Conservation (phyloP, 2,329 filamentous ascomycete genomes). For the Trichoderma breve region DNA sequence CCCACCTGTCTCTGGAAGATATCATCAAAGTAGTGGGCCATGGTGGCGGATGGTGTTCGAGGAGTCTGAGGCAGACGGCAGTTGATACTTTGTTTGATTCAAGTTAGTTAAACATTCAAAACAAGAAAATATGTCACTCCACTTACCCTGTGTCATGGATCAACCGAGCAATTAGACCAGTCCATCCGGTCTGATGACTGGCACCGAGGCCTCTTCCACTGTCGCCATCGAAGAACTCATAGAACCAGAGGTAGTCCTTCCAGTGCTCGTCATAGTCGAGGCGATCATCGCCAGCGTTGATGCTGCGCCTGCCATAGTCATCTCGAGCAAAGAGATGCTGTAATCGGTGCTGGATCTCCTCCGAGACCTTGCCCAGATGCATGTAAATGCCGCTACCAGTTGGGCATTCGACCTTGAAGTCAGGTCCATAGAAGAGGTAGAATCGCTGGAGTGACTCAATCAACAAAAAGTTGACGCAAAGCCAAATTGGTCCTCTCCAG, state of each 20-base stretch:
- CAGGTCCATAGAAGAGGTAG: slow-evolving; percentile 91
- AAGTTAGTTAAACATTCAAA: neutral
- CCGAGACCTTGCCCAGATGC: slow-evolving; percentile 91
- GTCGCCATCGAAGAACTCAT: slow-evolving; percentile 96
- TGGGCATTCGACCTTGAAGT: slow-evolving; percentile 87
- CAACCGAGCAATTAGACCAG: slow-evolving; percentile 90
- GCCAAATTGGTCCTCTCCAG: slow-evolving; percentile 94
- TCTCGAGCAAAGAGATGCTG: slow-evolving; percentile 86
- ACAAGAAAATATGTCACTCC: neutral
- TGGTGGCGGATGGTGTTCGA: slow-evolving; percentile 77
- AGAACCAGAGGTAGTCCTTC: slow-evolving; percentile 85
- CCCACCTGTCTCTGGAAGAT: slow-evolving; percentile 57
- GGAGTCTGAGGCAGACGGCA: slow-evolving; percentile 92
- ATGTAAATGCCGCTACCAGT: slow-evolving; percentile 91
- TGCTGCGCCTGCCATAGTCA: slow-evolving; percentile 81
- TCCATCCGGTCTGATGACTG: slow-evolving; percentile 96
- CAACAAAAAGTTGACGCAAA: slow-evolving; percentile 92
- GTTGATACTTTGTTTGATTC: slow-evolving; percentile 60
- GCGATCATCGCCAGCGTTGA: slow-evolving; percentile 80
- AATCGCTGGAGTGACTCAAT: slow-evolving; percentile 94
- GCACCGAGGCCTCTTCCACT: slow-evolving; percentile 84
- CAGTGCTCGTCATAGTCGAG: slow-evolving; percentile 91
- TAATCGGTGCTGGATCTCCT: slow-evolving; percentile 91
- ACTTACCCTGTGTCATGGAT: slow-evolving; percentile 95
- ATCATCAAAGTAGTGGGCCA: slow-evolving; percentile 95